phyloP scores from a whole-genome alignment of 1,139 yeast genomes.

The Taphrina pruni region DNA sequence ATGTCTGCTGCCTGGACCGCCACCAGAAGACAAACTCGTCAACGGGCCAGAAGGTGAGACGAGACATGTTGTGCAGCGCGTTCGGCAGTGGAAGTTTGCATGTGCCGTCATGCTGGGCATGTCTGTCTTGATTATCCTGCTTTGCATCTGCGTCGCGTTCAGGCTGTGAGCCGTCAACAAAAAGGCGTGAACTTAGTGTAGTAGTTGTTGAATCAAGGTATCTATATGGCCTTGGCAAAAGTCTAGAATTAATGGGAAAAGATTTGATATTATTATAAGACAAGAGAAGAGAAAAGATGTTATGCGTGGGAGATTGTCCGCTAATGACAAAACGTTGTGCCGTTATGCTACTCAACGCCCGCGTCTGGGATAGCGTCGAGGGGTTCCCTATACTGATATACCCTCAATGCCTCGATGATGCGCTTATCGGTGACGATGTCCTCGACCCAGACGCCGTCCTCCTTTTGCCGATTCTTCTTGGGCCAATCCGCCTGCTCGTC shows the following conservation, averaged over 20 bases:
- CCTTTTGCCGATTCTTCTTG: constrained; percentile 74
- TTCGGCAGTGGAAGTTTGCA: constrained; percentile 11
- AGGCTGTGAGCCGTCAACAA: background rate
- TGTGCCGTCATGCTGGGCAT: constrained; percentile 25
- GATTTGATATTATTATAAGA: background rate
- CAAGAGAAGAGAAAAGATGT: too few relatives aligned
- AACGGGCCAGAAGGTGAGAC: background rate
- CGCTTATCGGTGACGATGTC: constrained; percentile 42
- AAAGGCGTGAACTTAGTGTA: too few relatives aligned
- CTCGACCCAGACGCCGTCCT: constrained; percentile 48
- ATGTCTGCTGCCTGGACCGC: constrained; percentile 1
- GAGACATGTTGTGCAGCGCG: background rate
- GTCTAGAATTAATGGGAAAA: background rate
- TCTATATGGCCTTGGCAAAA: too few relatives aligned
- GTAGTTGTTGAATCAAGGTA: too few relatives aligned
- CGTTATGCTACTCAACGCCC: background rate
- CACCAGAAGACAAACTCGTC: background rate
- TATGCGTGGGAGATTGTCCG: too few relatives aligned
- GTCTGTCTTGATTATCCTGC: background rate
- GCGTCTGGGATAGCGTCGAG: background rate
- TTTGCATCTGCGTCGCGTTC: constrained; percentile 5
- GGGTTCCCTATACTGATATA: constrained; percentile 39
- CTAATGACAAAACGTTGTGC: too few relatives aligned
- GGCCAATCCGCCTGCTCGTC: constrained; percentile 95
- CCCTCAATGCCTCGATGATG: constrained; percentile 24